Conservation (phyloP, 2,329 filamentous ascomycete genomes). For the Drechslerella coelobrocha region DNA sequence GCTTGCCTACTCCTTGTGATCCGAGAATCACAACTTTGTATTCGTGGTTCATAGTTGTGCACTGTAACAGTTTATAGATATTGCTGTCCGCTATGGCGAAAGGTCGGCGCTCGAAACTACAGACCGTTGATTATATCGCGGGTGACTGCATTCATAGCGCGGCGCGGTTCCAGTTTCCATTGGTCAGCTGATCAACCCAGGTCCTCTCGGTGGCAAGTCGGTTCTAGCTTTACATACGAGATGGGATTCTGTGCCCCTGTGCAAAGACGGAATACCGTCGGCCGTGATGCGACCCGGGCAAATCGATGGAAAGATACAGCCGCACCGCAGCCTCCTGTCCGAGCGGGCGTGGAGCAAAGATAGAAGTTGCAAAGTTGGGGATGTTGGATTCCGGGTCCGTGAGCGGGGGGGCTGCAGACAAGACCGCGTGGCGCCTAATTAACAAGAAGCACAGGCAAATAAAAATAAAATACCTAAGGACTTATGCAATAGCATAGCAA, state of each 20-base stretch:
- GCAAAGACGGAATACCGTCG: background rate
- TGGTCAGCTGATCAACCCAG: background rate
- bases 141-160: conserved; percentile 4
- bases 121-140: background rate
- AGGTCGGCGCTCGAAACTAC: too few relatives aligned
- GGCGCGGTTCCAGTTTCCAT: conserved; percentile 2
- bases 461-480: background rate
- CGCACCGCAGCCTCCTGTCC: background rate
- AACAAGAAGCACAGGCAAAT: background rate
- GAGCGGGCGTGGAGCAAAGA: background rate
- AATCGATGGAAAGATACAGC: too few relatives aligned
- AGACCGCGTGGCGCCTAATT: conserved; percentile 5
- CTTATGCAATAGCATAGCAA: too few relatives aligned
- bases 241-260: too few relatives aligned
- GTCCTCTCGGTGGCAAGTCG: too few relatives aligned
- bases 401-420: background rate
- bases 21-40: conserved; percentile 51
- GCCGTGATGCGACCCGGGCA: background rate
- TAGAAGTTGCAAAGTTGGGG: conserved; percentile 5
- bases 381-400: background rate
- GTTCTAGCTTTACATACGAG: too few relatives aligned
- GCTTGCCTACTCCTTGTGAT: conserved; percentile 51
- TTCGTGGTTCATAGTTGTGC: conserved; percentile 42
- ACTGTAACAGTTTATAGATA: background rate
- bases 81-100: background rate